Base-by-base conservation (phyloP, 108 stramenopile genomes). In the Cyclotella baltica region DNA sequence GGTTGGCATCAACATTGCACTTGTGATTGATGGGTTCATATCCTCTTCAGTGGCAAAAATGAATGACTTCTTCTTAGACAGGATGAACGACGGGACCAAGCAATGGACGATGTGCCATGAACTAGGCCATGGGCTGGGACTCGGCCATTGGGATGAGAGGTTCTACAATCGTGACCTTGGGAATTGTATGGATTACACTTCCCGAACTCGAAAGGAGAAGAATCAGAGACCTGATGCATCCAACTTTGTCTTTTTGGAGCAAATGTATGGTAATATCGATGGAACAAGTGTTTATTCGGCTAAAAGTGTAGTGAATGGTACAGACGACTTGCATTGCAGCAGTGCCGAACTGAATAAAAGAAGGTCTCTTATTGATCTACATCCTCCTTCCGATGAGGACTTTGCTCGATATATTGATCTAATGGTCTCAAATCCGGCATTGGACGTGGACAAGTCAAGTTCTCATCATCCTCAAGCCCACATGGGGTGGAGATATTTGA, bases 41-140 rank as follows among this genome's bases (percentile, higher is more conserved):
- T 46, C 70, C 15, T 53, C 72, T 28, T 72, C 70, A 23, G 74
- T 84, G 2, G 75, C 80, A 4, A 62, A 52, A n/a, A 72, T 87
- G 87, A 87, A 87, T 58, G 87, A 87, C 55, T 70, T 66, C 36
- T 74, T 79, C 43, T 52, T 85, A 5, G 51, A 50, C 4, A 31
- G 56, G 16, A 50, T 62, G 56, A 64, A 28, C 31, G 67, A 38
- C 28, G 75, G 51, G 22, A 51, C 72, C 23, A 77, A 67, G 50
- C 76, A 66, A 65, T 78, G 74, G 40, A 81, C 79, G 9, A 75
- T 85, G 76, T 87, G 87, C 75, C 87, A 87, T 53, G 87, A 87
- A 64, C 48, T 87, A 18, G 87, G 87, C 9, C 87, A 87, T 53
- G 84, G 80, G 2, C 81, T 84, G 51, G 85, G 84, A 20, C 53